phyloP scores from a whole-genome alignment of 2,329 filamentous ascomycete species.

The Arthrobotrys sphaeroides region DNA sequence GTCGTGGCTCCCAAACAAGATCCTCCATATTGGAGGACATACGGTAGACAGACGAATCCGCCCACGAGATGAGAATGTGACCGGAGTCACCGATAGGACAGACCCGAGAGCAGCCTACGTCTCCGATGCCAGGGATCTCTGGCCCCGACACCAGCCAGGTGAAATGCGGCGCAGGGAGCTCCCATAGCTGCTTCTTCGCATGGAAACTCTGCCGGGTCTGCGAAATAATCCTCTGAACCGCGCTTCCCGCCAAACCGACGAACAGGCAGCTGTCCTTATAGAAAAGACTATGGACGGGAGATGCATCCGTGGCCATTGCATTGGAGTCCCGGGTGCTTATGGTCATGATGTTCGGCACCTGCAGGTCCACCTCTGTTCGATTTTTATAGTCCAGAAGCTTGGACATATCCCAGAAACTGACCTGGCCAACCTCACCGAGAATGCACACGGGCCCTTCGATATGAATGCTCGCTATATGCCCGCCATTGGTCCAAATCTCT shows the following conservation, averaged over 20 bases:
- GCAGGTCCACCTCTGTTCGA: not conserved
- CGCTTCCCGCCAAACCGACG: constrained; percentile 31
- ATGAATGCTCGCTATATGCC: constrained; percentile 14
- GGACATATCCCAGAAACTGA: constrained; percentile 49
- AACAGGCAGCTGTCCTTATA: constrained; percentile 32
- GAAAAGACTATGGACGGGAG: constrained; percentile 27
- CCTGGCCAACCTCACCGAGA: constrained; percentile 29
- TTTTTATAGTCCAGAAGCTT: not conserved
- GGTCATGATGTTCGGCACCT: constrained; percentile 31
- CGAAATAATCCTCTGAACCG: constrained; percentile 31
- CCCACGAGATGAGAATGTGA: constrained; percentile 42
- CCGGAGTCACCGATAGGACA: constrained; percentile 38
- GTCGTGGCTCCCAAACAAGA: constrained; percentile 39
- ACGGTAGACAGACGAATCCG: constrained; percentile 43
- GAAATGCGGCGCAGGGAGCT: constrained; percentile 18
- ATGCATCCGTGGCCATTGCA: not conserved
- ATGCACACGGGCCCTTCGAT: constrained; percentile 42
- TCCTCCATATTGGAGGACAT: constrained; percentile 21
- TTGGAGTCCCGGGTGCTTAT: constrained; percentile 23
- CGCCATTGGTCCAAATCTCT: constrained; percentile 20
- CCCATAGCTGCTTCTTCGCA: constrained; percentile 32
- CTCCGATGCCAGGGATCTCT: not conserved
- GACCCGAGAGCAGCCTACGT: constrained; percentile 13
- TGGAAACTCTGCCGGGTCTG: not conserved
- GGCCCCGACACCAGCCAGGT: constrained; percentile 21